phyloP scores from a whole-genome alignment of 768 basidiomycete genomes.

The Russula foetens region DNA sequence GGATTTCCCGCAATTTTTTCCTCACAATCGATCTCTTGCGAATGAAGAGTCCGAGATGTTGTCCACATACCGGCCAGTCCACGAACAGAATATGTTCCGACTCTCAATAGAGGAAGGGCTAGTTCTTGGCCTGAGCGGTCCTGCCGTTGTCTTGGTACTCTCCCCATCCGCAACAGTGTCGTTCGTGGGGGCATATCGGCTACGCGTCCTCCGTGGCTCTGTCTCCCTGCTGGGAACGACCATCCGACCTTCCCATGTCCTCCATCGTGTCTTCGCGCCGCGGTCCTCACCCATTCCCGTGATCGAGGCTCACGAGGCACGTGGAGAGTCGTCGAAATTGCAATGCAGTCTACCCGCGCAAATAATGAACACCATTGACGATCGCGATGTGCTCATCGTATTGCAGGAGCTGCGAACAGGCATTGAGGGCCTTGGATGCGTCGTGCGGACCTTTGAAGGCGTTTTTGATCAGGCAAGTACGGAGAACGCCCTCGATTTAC shows the following conservation, averaged over 20 bases:
- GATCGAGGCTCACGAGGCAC: conserved; percentile 28
- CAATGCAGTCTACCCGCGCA: conserved; percentile 15
- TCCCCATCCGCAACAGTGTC: conserved; percentile 44
- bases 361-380: conserved; percentile 9
- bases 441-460: conserved; percentile 55
- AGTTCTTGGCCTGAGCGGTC: conserved; percentile 25
- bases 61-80: conserved; percentile 44
- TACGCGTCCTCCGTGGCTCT: conserved; percentile 57
- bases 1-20: conserved; percentile 24
- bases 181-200: conserved; percentile 56
- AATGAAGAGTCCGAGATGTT: conserved; percentile 24
- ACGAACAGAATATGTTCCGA: conserved; percentile 38
- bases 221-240: conserved; percentile 51
- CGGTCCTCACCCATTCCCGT: conserved; percentile 69
- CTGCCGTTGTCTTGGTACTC: conserved; percentile 38
- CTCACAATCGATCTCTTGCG: background rate
- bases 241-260: conserved; percentile 32
- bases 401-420: conserved; percentile 52
- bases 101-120: conserved; percentile 35
- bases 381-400: conserved; percentile 37
- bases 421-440: conserved; percentile 55
- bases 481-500: conserved; percentile 34
- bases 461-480: conserved; percentile 49
- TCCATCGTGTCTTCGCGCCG: conserved; percentile 63
- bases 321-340: conserved; percentile 12